Evolutionary conservation across 2,329 filamentous ascomycete genomes (phyloP).

Genomic region (Aspergillus sp.): DNA sequence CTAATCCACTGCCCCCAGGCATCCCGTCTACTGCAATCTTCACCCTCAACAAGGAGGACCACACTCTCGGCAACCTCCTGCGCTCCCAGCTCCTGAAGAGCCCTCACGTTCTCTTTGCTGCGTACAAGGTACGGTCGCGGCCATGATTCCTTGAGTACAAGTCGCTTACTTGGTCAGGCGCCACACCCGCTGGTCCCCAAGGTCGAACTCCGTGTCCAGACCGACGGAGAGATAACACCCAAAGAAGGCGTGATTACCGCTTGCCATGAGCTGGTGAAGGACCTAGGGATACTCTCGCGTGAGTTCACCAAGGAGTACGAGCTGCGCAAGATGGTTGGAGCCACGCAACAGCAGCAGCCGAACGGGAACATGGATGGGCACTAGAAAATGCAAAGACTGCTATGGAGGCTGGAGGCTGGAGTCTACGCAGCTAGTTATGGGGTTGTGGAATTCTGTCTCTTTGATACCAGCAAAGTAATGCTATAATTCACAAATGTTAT

Average conservation of each 20-base stretch:
- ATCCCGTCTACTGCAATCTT: conserved; percentile 95
- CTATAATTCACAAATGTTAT: too few relatives aligned
- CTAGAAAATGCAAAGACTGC: conserved; percentile 6
- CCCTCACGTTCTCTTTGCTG: conserved; percentile 76
- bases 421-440: conserved; percentile 15
- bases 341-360: conserved; percentile 45
- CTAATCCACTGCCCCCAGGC: conserved; percentile 44
- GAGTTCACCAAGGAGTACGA: conserved; percentile 92
- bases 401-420: conserved; percentile 16
- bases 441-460: conserved; percentile 7
- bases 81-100: conserved; percentile 76
- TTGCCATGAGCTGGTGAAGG: conserved; percentile 72
- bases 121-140: conserved; percentile 64
- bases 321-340: conserved; percentile 71
- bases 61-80: conserved; percentile 87
- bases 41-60: conserved; percentile 91
- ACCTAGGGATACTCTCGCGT: conserved; percentile 68
- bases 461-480: too few relatives aligned
- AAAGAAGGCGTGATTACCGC: conserved; percentile 75
- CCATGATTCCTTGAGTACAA: conserved; percentile 9
- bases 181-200: conserved; percentile 39
- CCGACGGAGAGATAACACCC: conserved; percentile 78
- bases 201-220: conserved; percentile 76
- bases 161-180: conserved; percentile 15
- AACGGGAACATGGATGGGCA: conserved; percentile 18